A percentile compares a stretch with the other conserved stretches of the same genome.
Evolutionary conservation across 805 yeast genomes (phyloP).

Genomic region (Wickerhamiella lipophila): DNA sequence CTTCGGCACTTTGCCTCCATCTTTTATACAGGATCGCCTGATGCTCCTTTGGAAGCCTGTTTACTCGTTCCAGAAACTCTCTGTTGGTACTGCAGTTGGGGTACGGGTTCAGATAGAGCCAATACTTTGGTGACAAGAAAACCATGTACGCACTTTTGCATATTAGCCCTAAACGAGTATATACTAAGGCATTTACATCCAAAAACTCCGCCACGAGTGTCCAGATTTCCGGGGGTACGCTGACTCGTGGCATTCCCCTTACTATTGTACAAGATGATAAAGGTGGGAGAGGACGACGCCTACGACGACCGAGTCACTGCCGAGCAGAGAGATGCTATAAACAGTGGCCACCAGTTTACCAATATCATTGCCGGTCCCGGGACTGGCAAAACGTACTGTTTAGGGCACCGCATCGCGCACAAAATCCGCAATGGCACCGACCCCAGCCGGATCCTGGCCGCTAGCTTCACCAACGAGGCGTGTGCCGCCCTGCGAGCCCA

Average conservation of each 20-base stretch:
- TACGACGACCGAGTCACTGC: conserved; percentile 30
- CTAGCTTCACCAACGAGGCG: conserved; percentile 89
- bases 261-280: too few relatives aligned
- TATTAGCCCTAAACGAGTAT: background rate
- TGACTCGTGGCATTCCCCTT: background rate
- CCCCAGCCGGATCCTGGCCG: conserved; percentile 60
- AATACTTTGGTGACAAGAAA: background rate
- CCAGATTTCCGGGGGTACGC: background rate
- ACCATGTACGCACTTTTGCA: background rate
- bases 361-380: conserved; percentile 58
- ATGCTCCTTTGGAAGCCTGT: background rate
- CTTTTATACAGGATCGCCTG: conserved; percentile 1
- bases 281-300: background rate
- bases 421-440: conserved; percentile 40
- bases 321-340: conserved; percentile 36
- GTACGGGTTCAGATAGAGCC: conserved; percentile 1
- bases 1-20: background rate
- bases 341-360: conserved; percentile 33
- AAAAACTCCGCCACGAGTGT: background rate
- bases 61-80: background rate
- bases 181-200: conserved; percentile 1
- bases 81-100: background rate
- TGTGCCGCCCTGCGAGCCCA: conserved; percentile 1
- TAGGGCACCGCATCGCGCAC: conserved; percentile 67
- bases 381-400: conserved; percentile 70